Conservation (phyloP, 352 stramenopile species). For the Phytophthora tentaculata region DNA sequence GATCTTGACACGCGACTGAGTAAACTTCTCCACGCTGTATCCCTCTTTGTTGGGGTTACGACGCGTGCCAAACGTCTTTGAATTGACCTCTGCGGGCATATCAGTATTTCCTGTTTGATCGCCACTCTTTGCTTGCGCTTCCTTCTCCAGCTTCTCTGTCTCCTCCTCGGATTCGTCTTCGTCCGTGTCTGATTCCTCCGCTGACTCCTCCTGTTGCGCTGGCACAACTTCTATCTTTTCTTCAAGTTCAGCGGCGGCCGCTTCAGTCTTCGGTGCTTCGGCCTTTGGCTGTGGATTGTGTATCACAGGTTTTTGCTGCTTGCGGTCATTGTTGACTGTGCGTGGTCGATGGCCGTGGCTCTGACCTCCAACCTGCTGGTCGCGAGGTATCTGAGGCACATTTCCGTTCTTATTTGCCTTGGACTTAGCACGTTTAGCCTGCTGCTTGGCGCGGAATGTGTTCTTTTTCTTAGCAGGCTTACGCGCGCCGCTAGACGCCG, state of each 20-base stretch:
- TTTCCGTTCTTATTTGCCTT: constrained; percentile 48
- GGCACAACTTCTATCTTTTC: constrained; percentile 17
- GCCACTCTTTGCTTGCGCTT: neutral
- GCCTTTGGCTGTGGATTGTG: constrained; percentile 7
- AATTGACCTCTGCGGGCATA: constrained; percentile 9
- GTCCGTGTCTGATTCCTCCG: constrained; percentile 23
- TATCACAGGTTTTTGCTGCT: constrained; percentile 5
- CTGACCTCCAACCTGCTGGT: constrained; percentile 1
- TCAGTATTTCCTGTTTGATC: constrained; percentile 13
- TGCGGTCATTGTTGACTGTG: constrained; percentile 3
- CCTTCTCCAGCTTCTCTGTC: constrained; percentile 11
- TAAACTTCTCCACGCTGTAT: constrained; percentile 72
- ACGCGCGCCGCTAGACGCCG: constrained; percentile 47
- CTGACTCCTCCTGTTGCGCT: constrained; percentile 10
- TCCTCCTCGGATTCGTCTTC: constrained; percentile 19
- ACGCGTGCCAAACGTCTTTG: constrained; percentile 65
- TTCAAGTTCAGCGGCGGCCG: neutral
- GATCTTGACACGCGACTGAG: constrained; percentile 55
- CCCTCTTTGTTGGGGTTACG: constrained; percentile 85
- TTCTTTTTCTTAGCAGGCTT: constrained; percentile 74
- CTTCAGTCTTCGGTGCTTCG: constrained; percentile 7
- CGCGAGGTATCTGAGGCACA: constrained; percentile 8
- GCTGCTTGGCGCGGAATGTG: constrained; percentile 81
- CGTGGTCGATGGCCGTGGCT: constrained; percentile 11
- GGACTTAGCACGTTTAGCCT: constrained; percentile 55